Percentiles rank a stretch among this genome's conserved stretches.
Conservation (phyloP, 2,329 filamentous ascomycete species). For the Colletotrichum siamense region DNA sequence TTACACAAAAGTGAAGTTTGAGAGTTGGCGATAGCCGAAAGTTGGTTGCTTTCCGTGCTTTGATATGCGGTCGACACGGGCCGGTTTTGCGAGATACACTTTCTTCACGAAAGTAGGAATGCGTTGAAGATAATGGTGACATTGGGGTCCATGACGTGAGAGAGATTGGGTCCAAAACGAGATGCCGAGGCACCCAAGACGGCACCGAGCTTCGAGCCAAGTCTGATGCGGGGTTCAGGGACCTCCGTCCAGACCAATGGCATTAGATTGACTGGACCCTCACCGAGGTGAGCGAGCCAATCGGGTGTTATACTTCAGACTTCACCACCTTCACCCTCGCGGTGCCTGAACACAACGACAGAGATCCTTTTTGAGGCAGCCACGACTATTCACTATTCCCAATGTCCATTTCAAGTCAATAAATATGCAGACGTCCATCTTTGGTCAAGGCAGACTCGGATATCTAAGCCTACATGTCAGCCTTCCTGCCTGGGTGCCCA, state of each 20-base stretch:
- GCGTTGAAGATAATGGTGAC: background rate
- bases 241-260: background rate
- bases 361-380: background rate
- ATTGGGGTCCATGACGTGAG: background rate
- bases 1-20: background rate
- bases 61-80: background rate
- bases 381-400: background rate
- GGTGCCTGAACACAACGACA: background rate
- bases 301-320: constrained; percentile 15
- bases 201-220: background rate
- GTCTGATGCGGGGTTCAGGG: background rate
- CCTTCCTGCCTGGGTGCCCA: background rate
- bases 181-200: constrained; percentile 9
- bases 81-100: background rate
- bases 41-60: background rate
- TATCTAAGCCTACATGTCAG: background rate
- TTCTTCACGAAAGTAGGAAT: background rate
- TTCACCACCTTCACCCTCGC: background rate
- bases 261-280: background rate
- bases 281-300: background rate
- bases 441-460: background rate
- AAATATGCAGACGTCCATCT: background rate
- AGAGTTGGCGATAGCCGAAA: background rate
- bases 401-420: background rate
- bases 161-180: background rate